These are phyloP conservation scores for Strobilomyces echinocephalus DNA, from an alignment of 768 basidiomycete genomes.

Conservation along the genomic window DNA sequence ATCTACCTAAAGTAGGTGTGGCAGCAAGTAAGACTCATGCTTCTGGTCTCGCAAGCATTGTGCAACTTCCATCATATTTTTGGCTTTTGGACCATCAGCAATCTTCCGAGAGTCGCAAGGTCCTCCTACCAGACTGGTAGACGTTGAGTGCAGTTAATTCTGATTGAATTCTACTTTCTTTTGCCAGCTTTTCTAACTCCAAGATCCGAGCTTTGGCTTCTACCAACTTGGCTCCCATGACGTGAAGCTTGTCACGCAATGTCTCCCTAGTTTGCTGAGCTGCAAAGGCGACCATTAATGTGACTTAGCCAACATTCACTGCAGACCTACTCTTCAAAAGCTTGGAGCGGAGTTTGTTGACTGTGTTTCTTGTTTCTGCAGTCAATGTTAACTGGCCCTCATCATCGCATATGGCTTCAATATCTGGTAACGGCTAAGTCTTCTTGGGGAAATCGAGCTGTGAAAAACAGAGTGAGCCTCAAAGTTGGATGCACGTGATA, in stretches of 20 bases:
- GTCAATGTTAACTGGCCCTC: slow-evolving; percentile 24
- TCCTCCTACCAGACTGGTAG: slow-evolving; percentile 23
- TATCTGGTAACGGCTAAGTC: slow-evolving; percentile 13
- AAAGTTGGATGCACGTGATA: slow-evolving; percentile 16
- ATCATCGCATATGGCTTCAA: slow-evolving; percentile 27
- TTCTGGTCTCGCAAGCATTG: slow-evolving; percentile 26
- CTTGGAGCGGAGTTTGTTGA: slow-evolving; percentile 34
- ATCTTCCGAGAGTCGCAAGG: background rate
- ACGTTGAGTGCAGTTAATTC: slow-evolving; percentile 20
- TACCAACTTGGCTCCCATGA: slow-evolving; percentile 38
- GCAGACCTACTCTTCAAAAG: slow-evolving; percentile 31
- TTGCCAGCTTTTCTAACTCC: slow-evolving; percentile 33
- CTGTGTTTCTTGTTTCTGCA: slow-evolving; percentile 23
- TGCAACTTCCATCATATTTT: slow-evolving; percentile 23
- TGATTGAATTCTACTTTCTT: slow-evolving; percentile 19
- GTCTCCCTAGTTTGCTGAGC: slow-evolving; percentile 45
- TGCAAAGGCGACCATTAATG: slow-evolving; percentile 18
- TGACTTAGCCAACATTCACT: background rate
- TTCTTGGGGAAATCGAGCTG: background rate
- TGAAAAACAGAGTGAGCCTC: slow-evolving; percentile 19
- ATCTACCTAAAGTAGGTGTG: no score
- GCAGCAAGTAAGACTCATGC: slow-evolving; percentile 25
- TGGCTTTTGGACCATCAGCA: slow-evolving; percentile 17
- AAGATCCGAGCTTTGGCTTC: slow-evolving; percentile 37
- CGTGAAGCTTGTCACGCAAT: slow-evolving; percentile 44